Percentiles rank a stretch among this genome's conserved stretches.
Evolutionary conservation across 352 stramenopile genomes (phyloP).

Genomic region (Lagenidium giganteum): DNA sequence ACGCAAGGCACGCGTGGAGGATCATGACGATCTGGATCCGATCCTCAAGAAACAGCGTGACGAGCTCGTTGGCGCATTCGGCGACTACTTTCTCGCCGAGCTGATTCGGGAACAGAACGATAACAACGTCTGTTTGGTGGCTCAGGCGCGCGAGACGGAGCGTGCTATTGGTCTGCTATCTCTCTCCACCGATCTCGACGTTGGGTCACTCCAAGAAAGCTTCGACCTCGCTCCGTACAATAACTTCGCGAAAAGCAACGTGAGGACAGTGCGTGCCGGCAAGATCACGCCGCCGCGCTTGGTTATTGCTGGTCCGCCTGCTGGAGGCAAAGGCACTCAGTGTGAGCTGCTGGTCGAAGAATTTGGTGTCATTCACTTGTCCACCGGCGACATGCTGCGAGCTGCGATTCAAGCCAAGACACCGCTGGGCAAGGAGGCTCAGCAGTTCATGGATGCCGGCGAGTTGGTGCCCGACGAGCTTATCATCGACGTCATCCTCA

Average conservation of each 20-base stretch:
- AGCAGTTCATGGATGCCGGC: constrained; percentile 88
- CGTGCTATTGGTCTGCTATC: constrained; percentile 67
- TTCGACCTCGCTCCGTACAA: constrained; percentile 76
- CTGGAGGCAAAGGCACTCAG: constrained; percentile 93
- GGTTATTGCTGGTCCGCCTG: constrained; percentile 90
- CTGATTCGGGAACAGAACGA: constrained; percentile 82
- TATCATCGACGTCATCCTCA: constrained; percentile 90
- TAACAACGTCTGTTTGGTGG: constrained; percentile 68
- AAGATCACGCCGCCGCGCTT: constrained; percentile 65
- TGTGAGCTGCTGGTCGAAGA: constrained; percentile 88
- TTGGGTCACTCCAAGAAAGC: constrained; percentile 59
- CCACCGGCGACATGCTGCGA: constrained; percentile 93
- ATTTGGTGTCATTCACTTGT: constrained; percentile 91
- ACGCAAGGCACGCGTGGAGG: constrained; percentile 50
- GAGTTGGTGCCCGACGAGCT: constrained; percentile 90
- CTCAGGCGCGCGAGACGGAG: constrained; percentile 25
- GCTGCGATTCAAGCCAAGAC: constrained; percentile 65
- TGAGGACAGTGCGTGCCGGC: constrained; percentile 3
- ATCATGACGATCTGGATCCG: constrained; percentile 62
- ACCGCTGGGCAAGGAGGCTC: constrained; percentile 63
- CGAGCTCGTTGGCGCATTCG: constrained; percentile 58
- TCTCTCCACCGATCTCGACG: constrained; percentile 72
- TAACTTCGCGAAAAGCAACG: constrained; percentile 41
- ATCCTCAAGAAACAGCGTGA: constrained; percentile 51
- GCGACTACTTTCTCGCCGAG: constrained; percentile 87